Percentiles rank a stretch among this genome's conserved stretches.
phyloP scores from a whole-genome alignment of 345 rosid species.

The Cardamine resedifolia region DNA sequence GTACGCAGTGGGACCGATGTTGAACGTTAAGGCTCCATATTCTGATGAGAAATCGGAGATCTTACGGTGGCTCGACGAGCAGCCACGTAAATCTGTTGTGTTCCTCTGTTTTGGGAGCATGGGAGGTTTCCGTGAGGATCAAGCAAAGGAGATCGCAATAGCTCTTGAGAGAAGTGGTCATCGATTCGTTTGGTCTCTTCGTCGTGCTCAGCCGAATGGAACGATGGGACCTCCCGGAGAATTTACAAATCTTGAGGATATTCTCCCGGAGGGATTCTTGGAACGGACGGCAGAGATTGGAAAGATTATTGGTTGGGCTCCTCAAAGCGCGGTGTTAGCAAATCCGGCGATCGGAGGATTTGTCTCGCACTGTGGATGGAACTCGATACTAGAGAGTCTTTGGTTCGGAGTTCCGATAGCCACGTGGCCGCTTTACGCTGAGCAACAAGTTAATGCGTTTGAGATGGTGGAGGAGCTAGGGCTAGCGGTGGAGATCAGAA shows the following conservation, averaged over 20 bases:
- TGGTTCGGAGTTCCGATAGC: slow-evolving; percentile 37
- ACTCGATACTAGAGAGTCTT: slow-evolving; percentile 31
- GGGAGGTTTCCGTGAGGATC: slow-evolving; percentile 51
- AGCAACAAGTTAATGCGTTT: slow-evolving; percentile 51
- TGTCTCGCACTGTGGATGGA: slow-evolving; percentile 43
- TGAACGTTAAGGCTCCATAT: background rate
- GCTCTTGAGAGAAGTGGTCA: slow-evolving; percentile 48
- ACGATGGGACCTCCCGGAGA: slow-evolving; percentile 23
- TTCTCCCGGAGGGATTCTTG: slow-evolving; percentile 47
- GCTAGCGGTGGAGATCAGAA: slow-evolving; percentile 46
- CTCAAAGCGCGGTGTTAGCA: slow-evolving; percentile 44
- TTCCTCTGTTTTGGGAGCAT: slow-evolving; percentile 70
- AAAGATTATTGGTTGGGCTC: slow-evolving; percentile 53
- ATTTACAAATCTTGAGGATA: slow-evolving; percentile 23
- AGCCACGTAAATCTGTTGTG: slow-evolving; percentile 48
- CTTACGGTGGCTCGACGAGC: slow-evolving; percentile 55
- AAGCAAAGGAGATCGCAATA: slow-evolving; percentile 44
- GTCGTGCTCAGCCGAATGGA: slow-evolving; percentile 19
- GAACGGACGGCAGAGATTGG: slow-evolving; percentile 43
- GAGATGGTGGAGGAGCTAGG: slow-evolving; percentile 45
- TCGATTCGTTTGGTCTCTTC: slow-evolving; percentile 55
- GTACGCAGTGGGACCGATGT: slow-evolving; percentile 47
- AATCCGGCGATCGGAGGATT: slow-evolving; percentile 50
- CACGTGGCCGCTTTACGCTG: slow-evolving; percentile 39
- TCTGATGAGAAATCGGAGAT: slow-evolving; percentile 17